phyloP scores from a whole-genome alignment of 2,329 filamentous ascomycete species.

The Raffaelea ambrosiae region DNA sequence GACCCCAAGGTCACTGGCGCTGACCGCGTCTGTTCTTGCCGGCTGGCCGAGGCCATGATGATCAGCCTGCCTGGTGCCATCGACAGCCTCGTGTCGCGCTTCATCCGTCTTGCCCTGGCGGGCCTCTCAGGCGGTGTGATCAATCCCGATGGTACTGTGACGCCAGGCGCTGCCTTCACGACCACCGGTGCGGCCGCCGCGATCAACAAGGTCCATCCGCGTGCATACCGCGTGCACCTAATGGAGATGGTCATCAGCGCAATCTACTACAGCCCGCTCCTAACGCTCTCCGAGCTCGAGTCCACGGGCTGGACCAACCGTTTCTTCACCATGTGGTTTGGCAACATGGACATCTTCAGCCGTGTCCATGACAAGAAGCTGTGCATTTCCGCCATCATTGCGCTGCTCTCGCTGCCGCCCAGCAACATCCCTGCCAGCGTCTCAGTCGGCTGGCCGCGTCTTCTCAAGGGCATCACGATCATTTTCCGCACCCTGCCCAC shows the following conservation, averaged over 20 bases:
- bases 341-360: slow-evolving; percentile 85
- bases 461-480: slow-evolving; percentile 79
- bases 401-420: slow-evolving; percentile 69
- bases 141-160: slow-evolving; percentile 45
- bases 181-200: slow-evolving; percentile 8
- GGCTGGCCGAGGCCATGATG: slow-evolving; percentile 95
- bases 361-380: slow-evolving; percentile 98
- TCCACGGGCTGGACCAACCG: slow-evolving; percentile 92
- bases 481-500: slow-evolving; percentile 86
- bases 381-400: slow-evolving; percentile 86
- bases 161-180: slow-evolving; percentile 8
- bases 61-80: slow-evolving; percentile 83
- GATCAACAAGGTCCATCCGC: slow-evolving; percentile 57
- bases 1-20: slow-evolving; percentile 89
- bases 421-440: slow-evolving; percentile 86
- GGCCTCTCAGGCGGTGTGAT: slow-evolving; percentile 46
- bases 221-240: slow-evolving; percentile 88
- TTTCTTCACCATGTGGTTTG: slow-evolving; percentile 98
- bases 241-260: slow-evolving; percentile 99
- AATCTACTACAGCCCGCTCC: slow-evolving; percentile 90
- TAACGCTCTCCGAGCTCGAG: slow-evolving; percentile 84
- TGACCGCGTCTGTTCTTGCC: slow-evolving; percentile 94
- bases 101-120: slow-evolving; percentile 82
- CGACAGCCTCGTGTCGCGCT: slow-evolving; percentile 80
- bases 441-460: slow-evolving; percentile 86